Base-by-base conservation (phyloP, 306 rosid genomes). In the Calophaca sinica region DNA sequence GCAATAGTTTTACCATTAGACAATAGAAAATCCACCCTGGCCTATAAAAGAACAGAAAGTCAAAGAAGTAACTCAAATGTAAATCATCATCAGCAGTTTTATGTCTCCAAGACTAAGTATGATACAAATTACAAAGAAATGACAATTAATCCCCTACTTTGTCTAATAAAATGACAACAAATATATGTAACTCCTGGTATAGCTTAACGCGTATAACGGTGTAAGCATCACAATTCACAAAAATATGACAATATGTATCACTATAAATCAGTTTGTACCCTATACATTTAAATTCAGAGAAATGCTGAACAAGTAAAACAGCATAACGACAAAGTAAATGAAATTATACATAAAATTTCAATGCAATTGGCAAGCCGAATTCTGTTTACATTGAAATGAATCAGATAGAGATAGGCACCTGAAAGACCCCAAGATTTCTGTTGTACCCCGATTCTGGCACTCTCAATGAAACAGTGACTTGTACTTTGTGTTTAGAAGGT, bases 361-460 rank as follows among this genome's bases (percentile, higher is more conserved):
- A n/a, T 29, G 26, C 3, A 50, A 50, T 50, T 5, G 4, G 9
- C 9, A 52, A 52, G 29, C 31, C 31, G 7, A 57, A 10, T 9
- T 1, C 6, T 50, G 7, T 50, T 10, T 50, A 50, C 13, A 9
- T 5, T 1, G 10, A 20, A 64, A 42, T 7, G 9, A 64, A 64
- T 8, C 35, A 61, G 74, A 54, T 4, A 65, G 50, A 69, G 66
- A 53, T 4, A 62, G 39, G 62, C 80, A 87, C 96, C 96, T 88
- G 98, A 78, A 94, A 94, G 35, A 89, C 41, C 70, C 97, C 98
- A 13, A 94, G 94, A 75, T 88, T 89, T 85, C 82, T 82, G 85
- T 94, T 91, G 73, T 88, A 91, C 76, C 85, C 90, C 0, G 98
- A 94, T 83, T 89, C 96, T 0, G 94, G 97, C 84, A 89, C 68